Evolutionary conservation across 108 stramenopile genomes (phyloP), one percentile per base, ranked within the genome.

Genomic region (Cylindrotheca closterium): DNA sequence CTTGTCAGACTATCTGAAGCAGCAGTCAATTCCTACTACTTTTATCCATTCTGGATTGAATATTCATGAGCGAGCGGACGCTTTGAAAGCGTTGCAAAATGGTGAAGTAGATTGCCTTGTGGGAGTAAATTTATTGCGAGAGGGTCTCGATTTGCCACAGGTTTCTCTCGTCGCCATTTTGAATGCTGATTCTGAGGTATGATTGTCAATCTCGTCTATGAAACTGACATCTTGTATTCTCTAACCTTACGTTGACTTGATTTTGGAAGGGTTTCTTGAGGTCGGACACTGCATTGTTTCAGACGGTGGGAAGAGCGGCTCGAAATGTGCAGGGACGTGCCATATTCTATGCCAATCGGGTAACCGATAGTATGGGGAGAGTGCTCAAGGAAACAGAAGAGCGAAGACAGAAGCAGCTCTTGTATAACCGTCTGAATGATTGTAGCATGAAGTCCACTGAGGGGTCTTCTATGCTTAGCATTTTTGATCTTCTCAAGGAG

Each of bases 231-330:
- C n/a, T n/a, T n/a, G n/a, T n/a, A n/a, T 50, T 33, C 26, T n/a
- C n/a, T n/a, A n/a, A n/a, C n/a, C 63, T n/a, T n/a, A n/a, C n/a
- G n/a, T n/a, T n/a, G n/a, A n/a, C n/a, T n/a, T n/a, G n/a, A n/a
- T n/a, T n/a, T n/a, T n/a, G n/a, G n/a, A n/a, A 87, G 51, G 92
- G 92, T 15, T 89, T 89, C 57, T 74, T 93, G 21, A 80, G 92
- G 53, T 82, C 77, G 7, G 88, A 89, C 55, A 86, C 88, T 0
- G 74, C 85, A 25, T 53, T 93, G 48, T 55, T 93, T 29, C 92
- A 93, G 58, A 86, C 80, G 7, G 70, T 88, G 48, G 92, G 92
- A 4, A 56, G 92, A 10, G 92, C 92, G 3, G 87, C 92, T 21
- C 75, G 88, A 21, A 84, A 93, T 55, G 60, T 58, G 34, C 55